Conservation (phyloP, 2,329 filamentous ascomycete genomes). For the Helotiales sp. region DNA sequence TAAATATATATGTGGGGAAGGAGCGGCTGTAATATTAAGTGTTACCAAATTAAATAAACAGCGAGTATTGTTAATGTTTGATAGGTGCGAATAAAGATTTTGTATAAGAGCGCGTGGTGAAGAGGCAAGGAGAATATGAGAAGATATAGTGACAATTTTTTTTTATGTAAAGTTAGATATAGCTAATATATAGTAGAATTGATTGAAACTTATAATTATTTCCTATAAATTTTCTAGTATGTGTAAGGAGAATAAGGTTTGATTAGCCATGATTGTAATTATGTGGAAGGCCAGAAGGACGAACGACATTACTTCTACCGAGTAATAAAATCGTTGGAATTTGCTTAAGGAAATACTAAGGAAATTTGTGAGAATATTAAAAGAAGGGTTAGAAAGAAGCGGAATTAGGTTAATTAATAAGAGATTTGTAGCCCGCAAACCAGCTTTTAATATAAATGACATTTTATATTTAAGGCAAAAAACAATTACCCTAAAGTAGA, state of each 20-base stretch:
- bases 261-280: constrained; percentile 10
- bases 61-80: constrained; percentile 24
- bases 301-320: constrained; percentile 7
- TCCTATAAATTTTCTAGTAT: constrained; percentile 22
- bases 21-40: constrained; percentile 21
- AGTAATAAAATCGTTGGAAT: constrained; percentile 6
- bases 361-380: neutral
- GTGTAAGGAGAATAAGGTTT: constrained; percentile 12
- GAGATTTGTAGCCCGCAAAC: constrained; percentile 9
- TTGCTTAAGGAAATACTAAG: constrained; percentile 11
- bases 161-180: constrained; percentile 28
- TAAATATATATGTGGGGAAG: constrained; percentile 29
- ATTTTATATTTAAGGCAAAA: neutral
- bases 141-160: constrained; percentile 27
- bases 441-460: neutral
- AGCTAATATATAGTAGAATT: constrained; percentile 8
- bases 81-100: constrained; percentile 29
- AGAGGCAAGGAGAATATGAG: constrained; percentile 24
- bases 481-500: neutral
- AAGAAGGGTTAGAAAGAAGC: constrained; percentile 5
- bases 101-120: constrained; percentile 26
- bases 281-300: constrained; percentile 31
- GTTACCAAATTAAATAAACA: constrained; percentile 26
- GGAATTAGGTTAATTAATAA: constrained; percentile 12
- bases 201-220: constrained; percentile 26